These are phyloP conservation scores for Penstemon eatonii DNA, from an alignment of 257 asterid genomes.

Conservation along the genomic window DNA sequence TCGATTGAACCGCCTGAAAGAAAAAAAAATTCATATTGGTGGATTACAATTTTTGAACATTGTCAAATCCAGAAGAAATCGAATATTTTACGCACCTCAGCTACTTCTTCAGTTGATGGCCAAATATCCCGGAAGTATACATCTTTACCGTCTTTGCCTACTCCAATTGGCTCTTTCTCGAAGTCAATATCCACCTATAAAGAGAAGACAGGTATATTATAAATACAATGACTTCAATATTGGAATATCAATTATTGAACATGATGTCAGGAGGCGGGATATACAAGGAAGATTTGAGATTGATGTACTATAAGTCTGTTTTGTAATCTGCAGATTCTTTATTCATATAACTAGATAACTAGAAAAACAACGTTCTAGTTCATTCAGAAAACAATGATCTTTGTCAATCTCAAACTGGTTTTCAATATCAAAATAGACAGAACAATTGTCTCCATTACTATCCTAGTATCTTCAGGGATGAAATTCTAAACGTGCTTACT, in stretches of 20 bases:
- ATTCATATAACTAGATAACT: too few relatives aligned
- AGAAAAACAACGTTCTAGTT: too few relatives aligned
- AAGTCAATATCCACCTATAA: slow-evolving; percentile 89
- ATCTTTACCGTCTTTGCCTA: slow-evolving; percentile 76
- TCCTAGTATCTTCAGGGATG: too few relatives aligned
- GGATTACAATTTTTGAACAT: neutral
- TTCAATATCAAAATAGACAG: too few relatives aligned
- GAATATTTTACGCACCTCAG: slow-evolving; percentile 51
- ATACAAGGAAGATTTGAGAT: neutral
- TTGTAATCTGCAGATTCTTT: too few relatives aligned
- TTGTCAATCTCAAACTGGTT: too few relatives aligned
- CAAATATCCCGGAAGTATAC: slow-evolving; percentile 88
- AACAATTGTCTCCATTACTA: too few relatives aligned
- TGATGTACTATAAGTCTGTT: neutral
- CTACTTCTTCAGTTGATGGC: slow-evolving; percentile 95
- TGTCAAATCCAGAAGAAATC: slow-evolving; percentile 17
- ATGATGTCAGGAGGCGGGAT: neutral
- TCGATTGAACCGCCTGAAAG: slow-evolving; percentile 76
- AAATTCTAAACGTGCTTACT: too few relatives aligned
- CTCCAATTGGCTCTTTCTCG: slow-evolving; percentile 91
- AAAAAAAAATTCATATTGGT: slow-evolving; percentile 17
- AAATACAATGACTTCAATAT: neutral
- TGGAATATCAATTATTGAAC: neutral
- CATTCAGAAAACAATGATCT: too few relatives aligned
- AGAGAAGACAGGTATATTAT: slow-evolving; percentile 6